A percentile compares a stretch with the other conserved stretches of the same genome.
Conservation (phyloP, 306 rosid genomes). For the Alnus rubra region DNA sequence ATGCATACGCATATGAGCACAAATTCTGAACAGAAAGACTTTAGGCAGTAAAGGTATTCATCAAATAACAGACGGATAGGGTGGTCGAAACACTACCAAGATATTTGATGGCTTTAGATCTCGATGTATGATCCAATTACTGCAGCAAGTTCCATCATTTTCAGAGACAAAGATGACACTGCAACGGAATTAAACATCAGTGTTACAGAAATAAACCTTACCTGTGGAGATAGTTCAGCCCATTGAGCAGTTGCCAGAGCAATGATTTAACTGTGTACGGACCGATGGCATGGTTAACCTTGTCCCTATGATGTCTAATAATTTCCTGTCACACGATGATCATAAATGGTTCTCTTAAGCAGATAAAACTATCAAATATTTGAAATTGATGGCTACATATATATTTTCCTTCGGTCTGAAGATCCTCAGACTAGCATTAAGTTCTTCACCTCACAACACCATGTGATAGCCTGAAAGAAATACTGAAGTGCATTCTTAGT, state of each 20-base stretch:
- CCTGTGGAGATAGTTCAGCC: slow-evolving; percentile 95
- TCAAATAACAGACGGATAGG: slow-evolving; percentile 3
- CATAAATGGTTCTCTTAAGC: slow-evolving; percentile 16
- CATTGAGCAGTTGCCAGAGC: slow-evolving; percentile 97
- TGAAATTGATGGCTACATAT: background rate
- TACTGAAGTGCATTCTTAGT: background rate
- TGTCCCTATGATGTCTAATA: slow-evolving; percentile 91
- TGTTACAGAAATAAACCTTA: slow-evolving; percentile 24
- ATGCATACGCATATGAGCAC: slow-evolving; percentile 6
- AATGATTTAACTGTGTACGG: slow-evolving; percentile 83
- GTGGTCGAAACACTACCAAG: slow-evolving; percentile 55
- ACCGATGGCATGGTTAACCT: slow-evolving; percentile 72
- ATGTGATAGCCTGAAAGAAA: background rate
- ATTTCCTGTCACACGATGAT: slow-evolving; percentile 71
- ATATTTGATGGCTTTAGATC: slow-evolving; percentile 97
- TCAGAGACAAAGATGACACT: slow-evolving; percentile 12
- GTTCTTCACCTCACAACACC: background rate
- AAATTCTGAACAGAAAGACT: slow-evolving; percentile 4
- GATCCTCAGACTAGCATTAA: background rate
- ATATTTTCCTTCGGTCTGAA: slow-evolving; percentile 8
- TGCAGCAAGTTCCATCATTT: slow-evolving; percentile 37
- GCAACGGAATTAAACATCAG: slow-evolving; percentile 22
- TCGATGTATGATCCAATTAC: slow-evolving; percentile 96
- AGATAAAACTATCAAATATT: slow-evolving; percentile 20
- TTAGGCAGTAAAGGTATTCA: slow-evolving; percentile 7